phyloP scores from a whole-genome alignment of 2,329 filamentous ascomycete species.

The Talaromyces sp. region DNA sequence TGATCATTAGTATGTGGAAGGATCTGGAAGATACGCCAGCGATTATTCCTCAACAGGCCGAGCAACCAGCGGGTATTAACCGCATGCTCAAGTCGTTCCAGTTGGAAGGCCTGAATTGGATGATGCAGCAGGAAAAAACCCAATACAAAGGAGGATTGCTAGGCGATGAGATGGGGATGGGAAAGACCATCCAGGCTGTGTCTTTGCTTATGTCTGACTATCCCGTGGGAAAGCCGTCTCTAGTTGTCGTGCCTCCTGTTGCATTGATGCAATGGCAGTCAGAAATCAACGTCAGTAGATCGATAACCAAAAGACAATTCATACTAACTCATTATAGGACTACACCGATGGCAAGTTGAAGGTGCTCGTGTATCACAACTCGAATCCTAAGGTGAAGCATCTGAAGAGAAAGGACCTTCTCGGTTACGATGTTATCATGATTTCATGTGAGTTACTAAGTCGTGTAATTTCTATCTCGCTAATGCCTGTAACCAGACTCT shows the following conservation, averaged over 20 bases:
- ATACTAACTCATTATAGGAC: conserved; percentile 27
- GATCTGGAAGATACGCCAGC: conserved; percentile 66
- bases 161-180: conserved; percentile 98
- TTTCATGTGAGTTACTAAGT: conserved; percentile 73
- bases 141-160: conserved; percentile 85
- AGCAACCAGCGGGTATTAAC: conserved; percentile 73
- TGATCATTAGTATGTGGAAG: conserved; percentile 79
- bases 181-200: conserved; percentile 97
- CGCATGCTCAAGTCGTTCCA: conserved; percentile 90
- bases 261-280: conserved; percentile 93
- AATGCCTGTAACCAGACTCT: conserved; percentile 37
- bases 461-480: neutral
- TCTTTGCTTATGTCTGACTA: conserved; percentile 98
- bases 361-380: conserved; percentile 85
- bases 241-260: conserved; percentile 89
- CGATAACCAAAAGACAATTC: neutral
- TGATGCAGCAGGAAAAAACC: conserved; percentile 82
- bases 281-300: conserved; percentile 63
- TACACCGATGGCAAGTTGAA: conserved; percentile 88
- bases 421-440: conserved; percentile 89
- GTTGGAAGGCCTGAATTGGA: conserved; percentile 89
- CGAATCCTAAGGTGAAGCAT: conserved; percentile 76
- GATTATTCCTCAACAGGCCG: conserved; percentile 61
- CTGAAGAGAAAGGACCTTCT: conserved; percentile 72
- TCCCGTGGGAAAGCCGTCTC: conserved; percentile 73